phyloP scores from a whole-genome alignment of 1,284 basidiomycete species.

The Puccinia triticina region DNA sequence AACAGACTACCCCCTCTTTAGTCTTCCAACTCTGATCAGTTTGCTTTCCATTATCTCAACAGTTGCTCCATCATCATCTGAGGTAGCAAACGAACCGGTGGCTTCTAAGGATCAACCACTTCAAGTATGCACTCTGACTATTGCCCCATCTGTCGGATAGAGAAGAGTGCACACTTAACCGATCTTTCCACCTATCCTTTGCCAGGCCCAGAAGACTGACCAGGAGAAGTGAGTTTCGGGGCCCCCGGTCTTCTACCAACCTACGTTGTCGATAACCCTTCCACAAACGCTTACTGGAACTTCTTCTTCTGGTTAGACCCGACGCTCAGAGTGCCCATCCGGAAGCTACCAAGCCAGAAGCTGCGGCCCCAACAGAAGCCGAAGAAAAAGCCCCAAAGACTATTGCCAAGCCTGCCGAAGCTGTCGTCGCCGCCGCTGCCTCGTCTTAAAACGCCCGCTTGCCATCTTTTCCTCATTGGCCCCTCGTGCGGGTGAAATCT shows the following conservation, averaged over 20 bases:
- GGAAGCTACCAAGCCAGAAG: not conserved
- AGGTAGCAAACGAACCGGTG: not conserved
- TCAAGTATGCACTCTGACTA: not conserved
- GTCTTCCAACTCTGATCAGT: conserved; percentile 6
- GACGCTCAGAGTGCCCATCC: not conserved
- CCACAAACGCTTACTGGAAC: not conserved
- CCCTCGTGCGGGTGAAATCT: no score
- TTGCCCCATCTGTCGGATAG: not conserved
- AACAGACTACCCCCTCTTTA: not conserved
- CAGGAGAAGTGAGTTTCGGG: not conserved
- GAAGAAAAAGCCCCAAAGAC: not conserved
- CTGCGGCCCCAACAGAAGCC: not conserved
- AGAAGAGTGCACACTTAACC: not conserved
- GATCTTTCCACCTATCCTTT: not conserved
- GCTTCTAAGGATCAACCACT: not conserved
- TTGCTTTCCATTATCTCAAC: not conserved
- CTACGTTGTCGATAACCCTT: not conserved
- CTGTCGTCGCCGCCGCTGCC: not conserved
- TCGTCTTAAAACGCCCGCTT: not conserved
- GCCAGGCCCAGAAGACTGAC: not conserved
- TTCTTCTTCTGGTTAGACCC: not conserved
- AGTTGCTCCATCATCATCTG: not conserved
- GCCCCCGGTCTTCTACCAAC: not conserved
- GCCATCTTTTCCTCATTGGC: no score
- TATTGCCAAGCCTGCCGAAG: not conserved